Evolutionary conservation across 768 basidiomycete genomes (phyloP), one percentile per base, ranked within the genome.

Genomic region (Mrakia blollopis): DNA sequence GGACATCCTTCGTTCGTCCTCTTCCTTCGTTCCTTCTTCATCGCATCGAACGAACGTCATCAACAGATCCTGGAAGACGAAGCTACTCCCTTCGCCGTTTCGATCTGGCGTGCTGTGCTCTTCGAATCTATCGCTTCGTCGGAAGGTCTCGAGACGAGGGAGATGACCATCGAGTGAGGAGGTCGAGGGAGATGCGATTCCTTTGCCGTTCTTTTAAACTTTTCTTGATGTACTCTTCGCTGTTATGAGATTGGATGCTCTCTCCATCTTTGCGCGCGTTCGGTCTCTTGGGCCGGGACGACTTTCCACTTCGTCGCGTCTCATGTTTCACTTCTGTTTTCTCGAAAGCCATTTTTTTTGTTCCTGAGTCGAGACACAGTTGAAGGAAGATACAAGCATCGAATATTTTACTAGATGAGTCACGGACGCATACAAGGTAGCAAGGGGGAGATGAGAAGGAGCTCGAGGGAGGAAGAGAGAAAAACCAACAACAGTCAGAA

Each of bases 81-180:
- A 82, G 94, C 94, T 8, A 85, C 85, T 37, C 90, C 93, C 78
- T 88, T 95, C 76, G 86, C 89, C n/a, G 83, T 90, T 80, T 87
- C 87, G 78, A 86, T 97, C 68, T 98, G 94, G 94, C 89, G 93
- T 74, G 92, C 93, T 84, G 88, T 96, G 80, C 92, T 94, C 71
- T 96, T 96, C 82, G 94, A 98, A 86, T 94, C 93, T 81, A 91
- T 93, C 89, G 92, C 94, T 37, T 94, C 92, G 83, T 90, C 89
- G 79, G 92, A 94, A 83, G 93, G 93, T 57, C 86, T 96, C 78
- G 89, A 91, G 80, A 94, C 93, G 35, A 93, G 93, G 80, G 88
- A 88, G 83, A 89, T 92, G 88, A 86, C 91, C 85, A 90, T 93
- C 61, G 78, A 68, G 62, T 73, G 61, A 76, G 74, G 47, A 65